These are phyloP conservation scores for Neofusicoccum sp. DNA, from an alignment of 2,329 filamentous ascomycete genomes.

Conservation along the genomic window DNA sequence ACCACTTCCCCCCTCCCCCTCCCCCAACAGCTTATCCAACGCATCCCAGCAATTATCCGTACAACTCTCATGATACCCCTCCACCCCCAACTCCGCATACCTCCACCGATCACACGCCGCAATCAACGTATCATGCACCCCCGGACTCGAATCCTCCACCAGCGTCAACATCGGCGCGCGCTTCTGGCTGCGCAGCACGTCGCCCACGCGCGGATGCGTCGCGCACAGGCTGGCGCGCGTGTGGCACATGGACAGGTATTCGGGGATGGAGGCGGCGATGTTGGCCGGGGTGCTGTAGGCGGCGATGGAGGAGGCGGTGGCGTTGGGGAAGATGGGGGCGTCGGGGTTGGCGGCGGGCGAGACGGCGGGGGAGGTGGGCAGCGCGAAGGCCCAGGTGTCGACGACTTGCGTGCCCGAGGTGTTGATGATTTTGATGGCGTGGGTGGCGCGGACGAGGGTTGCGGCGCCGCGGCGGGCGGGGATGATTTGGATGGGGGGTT, in stretches of 20 bases:
- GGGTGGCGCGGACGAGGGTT: constrained; percentile 50
- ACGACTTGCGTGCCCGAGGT: constrained; percentile 51
- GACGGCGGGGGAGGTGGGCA: constrained; percentile 26
- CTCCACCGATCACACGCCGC: constrained; percentile 47
- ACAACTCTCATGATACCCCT: constrained; percentile 46
- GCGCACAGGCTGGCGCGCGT: constrained; percentile 35
- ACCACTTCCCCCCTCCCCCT: constrained; percentile 27
- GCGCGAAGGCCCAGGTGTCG: constrained; percentile 50
- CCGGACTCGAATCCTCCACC: constrained; percentile 46
- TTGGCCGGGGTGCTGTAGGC: constrained; percentile 47
- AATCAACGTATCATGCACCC: constrained; percentile 48
- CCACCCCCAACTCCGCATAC: constrained; percentile 43
- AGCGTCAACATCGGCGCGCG: constrained; percentile 47
- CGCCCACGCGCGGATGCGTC: constrained; percentile 38
- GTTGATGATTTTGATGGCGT: constrained; percentile 51
- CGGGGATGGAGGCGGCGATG: constrained; percentile 32
- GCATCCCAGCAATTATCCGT: constrained; percentile 33
- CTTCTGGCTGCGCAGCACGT: constrained; percentile 43
- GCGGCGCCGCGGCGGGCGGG: constrained; percentile 50
- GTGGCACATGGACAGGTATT: constrained; percentile 48
- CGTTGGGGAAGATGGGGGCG: constrained; percentile 26
- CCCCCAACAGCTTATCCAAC: background rate
- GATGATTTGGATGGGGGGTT: constrained; percentile 39
- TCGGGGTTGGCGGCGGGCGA: background rate
- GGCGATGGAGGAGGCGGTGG: constrained; percentile 46